Evolutionary conservation across 768 basidiomycete species (phyloP), one percentile per base, ranked within the genome.

Genomic region (Termitomyces sp.): DNA sequence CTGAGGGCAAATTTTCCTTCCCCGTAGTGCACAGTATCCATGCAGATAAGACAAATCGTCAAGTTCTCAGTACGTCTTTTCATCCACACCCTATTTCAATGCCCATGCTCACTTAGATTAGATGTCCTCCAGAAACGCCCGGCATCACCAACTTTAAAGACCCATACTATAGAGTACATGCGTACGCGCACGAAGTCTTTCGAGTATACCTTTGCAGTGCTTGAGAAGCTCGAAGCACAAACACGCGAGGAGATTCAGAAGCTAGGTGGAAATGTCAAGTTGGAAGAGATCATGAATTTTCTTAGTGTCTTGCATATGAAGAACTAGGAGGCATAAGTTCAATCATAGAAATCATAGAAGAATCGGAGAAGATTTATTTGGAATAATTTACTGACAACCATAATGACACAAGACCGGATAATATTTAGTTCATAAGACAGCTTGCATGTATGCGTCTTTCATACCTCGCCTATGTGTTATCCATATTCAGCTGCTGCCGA

Each of bases 1-100:
- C 92, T 0, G 96, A 98, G 74, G 96, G 96, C 7, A 98, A 98
- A 71, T 98, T 98, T 76, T 95, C 93, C 4, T 98, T 98, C 74
- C 95, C 95, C 0, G 80, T 98, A 34, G 87, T 98, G 0, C 96
- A 98, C 70, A 87, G 90, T 20, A 87, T 98, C 49, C 86, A 89
- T 33, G 82, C 90, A 7, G 85, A 94, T 68, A 78, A 76, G 12
- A 80, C 86, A 0, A 93, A 93, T 71, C 81, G 85, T 36, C 89
- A 89, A 70, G 80, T 98, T 36, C 78, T 97, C 55, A 95, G 95
- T 95, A 65, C 61, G 88, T 76, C 33, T 41, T 36, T 13, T 45
- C n/a, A 11, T 31, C 1, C 16, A 20, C 12, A 31, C 18, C 24
- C 13, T 47, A 22, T 15, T 22, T 53, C 18, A n/a, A 27, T 27